phyloP scores from a whole-genome alignment of 306 rosid species.

The Glycine soja region DNA sequence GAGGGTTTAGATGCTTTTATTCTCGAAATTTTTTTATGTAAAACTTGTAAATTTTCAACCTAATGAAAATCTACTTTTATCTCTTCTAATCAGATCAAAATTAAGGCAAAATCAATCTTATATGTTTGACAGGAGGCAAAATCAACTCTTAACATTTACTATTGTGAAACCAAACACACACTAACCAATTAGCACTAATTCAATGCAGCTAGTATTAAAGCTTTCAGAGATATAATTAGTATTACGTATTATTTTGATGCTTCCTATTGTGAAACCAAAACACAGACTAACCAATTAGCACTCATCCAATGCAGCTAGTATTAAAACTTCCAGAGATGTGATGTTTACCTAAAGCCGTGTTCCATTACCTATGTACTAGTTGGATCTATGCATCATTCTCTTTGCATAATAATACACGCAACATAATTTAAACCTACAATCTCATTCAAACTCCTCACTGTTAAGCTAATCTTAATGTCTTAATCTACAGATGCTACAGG shows the following conservation, averaged over 20 bases:
- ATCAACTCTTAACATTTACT: neutral
- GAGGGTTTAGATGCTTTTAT: too few relatives aligned
- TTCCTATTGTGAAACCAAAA: neutral
- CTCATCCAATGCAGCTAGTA: neutral
- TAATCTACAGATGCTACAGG: neutral
- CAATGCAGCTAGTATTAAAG: neutral
- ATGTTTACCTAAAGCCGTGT: neutral
- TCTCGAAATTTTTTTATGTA: neutral
- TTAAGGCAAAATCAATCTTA: neutral
- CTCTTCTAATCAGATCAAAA: neutral
- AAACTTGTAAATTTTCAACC: neutral
- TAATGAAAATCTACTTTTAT: neutral
- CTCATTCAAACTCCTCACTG: neutral
- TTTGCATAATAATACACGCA: too few relatives aligned
- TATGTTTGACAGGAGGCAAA: neutral
- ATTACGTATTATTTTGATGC: too few relatives aligned
- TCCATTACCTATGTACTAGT: too few relatives aligned
- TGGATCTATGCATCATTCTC: too few relatives aligned
- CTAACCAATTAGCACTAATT: neutral
- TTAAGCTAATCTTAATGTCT: neutral
- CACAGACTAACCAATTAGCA: slow-evolving; percentile 1
- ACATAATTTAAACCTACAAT: too few relatives aligned
- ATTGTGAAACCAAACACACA: neutral
- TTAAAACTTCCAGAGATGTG: neutral
- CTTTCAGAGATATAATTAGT: neutral